Evolutionary conservation across 345 rosid species (phyloP), one percentile per base, ranked within the genome.

Genomic region (Eutrema japonicum): DNA sequence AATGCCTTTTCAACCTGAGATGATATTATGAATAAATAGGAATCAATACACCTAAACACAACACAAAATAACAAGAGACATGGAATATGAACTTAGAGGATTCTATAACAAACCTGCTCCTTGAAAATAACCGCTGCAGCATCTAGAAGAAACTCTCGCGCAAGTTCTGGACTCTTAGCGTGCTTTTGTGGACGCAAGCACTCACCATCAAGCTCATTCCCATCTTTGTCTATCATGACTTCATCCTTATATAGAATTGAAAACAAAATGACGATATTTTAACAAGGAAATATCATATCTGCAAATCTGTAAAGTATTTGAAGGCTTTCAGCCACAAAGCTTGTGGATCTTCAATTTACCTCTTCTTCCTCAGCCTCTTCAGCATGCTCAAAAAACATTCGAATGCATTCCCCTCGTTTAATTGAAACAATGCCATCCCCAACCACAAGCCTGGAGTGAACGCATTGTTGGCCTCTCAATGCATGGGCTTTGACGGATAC

Each of bases 161-260:
- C 99, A 83, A 92, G 99, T 82, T 95, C 99, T 67, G 97, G 97
- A 88, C 97, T 95, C 88, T 95, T 95, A 51, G 96, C 99, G 77
- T 95, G 99, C 83, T 95, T 90, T 78, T 95, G 99, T 40, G 99
- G 96, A 79, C 96, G 97, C 70, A 86, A 87, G 83, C 98, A 91
- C 74, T 95, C 97, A 64, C 90, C 97, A 86, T 95, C 99, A 52
- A 95, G 84, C 72, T 92, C 99, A 85, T 88, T 92, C 67, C 96
- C 97, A 30, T 95, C 99, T 86, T 81, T 87, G 81, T 95, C 99
- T 83, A 90, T 67, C 83, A 95, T 85, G 75, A 86, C 91, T 84
- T 95, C 99, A 83, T 90, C 97, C 99, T 94, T 78, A 70, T 72
- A 79, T 66, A 65, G 60, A 8, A 82, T 13, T 64, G 33, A 26